phyloP scores from a whole-genome alignment of 176 grass and related monocot genomes.

The Musa acuminata region DNA sequence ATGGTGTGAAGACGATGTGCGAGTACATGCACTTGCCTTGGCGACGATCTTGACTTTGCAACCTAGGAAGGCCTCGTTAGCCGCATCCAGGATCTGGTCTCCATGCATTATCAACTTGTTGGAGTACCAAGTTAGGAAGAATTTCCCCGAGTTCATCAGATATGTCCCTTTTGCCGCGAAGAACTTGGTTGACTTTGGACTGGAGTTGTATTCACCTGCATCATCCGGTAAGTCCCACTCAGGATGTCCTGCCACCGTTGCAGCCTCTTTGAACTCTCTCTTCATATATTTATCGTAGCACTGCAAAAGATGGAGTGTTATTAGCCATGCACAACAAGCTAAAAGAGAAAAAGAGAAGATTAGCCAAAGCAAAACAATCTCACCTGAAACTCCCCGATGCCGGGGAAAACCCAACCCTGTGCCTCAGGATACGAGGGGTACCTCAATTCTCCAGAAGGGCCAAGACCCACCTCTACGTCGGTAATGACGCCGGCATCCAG shows the following conservation, averaged over 20 bases:
- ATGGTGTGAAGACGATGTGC: too few relatives aligned
- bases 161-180: constrained; percentile 53
- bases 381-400: constrained; percentile 84
- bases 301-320: constrained; percentile 38
- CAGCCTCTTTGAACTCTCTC: constrained; percentile 53
- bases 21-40: constrained; percentile 45
- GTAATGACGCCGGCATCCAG: constrained; percentile 47
- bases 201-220: constrained; percentile 69
- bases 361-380: not conserved
- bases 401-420: constrained; percentile 78
- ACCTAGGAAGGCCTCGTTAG: constrained; percentile 62
- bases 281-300: constrained; percentile 76
- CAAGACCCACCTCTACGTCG: constrained; percentile 87
- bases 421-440: constrained; percentile 73
- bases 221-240: constrained; percentile 76
- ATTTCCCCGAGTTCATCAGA: constrained; percentile 46
- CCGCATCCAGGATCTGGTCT: constrained; percentile 66
- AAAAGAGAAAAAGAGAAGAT: too few relatives aligned
- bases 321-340: not conserved
- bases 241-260: constrained; percentile 47
- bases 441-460: constrained; percentile 79
- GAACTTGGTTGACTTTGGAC: constrained; percentile 57
- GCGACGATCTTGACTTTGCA: constrained; percentile 59
- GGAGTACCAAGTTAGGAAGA: constrained; percentile 92
- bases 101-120: constrained; percentile 77